A percentile compares a stretch with the other conserved stretches of the same genome.
Evolutionary conservation across 148 eudicot species (phyloP).

Genomic region (Drosera capensis): DNA sequence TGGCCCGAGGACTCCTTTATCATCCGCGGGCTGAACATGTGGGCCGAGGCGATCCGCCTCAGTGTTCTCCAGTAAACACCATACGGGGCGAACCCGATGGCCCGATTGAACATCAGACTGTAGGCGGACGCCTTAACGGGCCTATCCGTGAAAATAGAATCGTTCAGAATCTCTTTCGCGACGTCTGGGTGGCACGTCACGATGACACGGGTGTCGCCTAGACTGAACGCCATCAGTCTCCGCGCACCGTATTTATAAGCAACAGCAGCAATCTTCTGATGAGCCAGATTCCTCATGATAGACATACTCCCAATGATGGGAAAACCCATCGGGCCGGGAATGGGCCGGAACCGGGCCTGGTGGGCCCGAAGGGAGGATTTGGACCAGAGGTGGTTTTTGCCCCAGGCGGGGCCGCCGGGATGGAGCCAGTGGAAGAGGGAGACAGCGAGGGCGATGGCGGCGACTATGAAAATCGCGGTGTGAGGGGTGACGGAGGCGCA

Average conservation of each 20-base stretch:
- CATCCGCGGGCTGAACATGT: slow-evolving; percentile 39
- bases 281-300: slow-evolving; percentile 45
- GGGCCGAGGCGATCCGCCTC: slow-evolving; percentile 38
- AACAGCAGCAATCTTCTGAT: slow-evolving; percentile 28
- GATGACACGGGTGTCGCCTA: slow-evolving; percentile 48
- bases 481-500: background rate
- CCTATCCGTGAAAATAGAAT: slow-evolving; percentile 42
- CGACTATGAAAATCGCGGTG: too few species aligned
- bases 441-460: background rate
- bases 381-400: slow-evolving; percentile 14
- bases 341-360: slow-evolving; percentile 4
- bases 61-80: slow-evolving; percentile 54
- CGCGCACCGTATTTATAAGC: slow-evolving; percentile 17
- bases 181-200: slow-evolving; percentile 51
- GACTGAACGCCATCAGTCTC: slow-evolving; percentile 53
- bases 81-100: slow-evolving; percentile 69
- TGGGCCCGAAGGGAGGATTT: slow-evolving; percentile 2
- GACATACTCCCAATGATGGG: slow-evolving; percentile 49
- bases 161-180: slow-evolving; percentile 34
- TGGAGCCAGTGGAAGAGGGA: slow-evolving; percentile 30
- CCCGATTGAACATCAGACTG: slow-evolving; percentile 45
- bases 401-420: slow-evolving; percentile 70
- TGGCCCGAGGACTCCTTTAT: slow-evolving; percentile 17
- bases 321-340: slow-evolving; percentile 48
- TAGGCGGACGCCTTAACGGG: slow-evolving; percentile 61